These are phyloP conservation scores for Dryas integrifolia DNA, from an alignment of 331 rosid species.

Conservation along the genomic window DNA sequence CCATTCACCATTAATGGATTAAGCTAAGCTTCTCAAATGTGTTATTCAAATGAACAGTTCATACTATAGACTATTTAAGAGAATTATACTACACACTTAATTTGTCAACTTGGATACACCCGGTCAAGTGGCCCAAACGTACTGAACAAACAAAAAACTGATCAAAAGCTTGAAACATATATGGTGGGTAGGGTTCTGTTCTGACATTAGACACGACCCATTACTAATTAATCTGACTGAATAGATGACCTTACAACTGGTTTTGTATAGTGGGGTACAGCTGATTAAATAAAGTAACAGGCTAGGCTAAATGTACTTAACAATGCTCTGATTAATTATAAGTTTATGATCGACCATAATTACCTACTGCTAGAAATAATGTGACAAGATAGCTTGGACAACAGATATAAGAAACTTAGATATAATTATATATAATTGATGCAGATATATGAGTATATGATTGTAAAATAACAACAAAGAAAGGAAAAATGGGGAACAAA, in stretches of 20 bases:
- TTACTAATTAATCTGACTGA: slow-evolving; percentile 17
- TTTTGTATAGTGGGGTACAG: slow-evolving; percentile 6
- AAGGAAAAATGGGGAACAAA: too few relatives aligned
- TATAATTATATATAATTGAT: too few relatives aligned
- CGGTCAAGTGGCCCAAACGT: neutral
- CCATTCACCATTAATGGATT: too few relatives aligned
- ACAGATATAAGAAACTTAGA: too few relatives aligned
- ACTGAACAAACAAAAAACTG: neutral
- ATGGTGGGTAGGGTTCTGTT: slow-evolving; percentile 22
- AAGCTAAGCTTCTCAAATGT: neutral
- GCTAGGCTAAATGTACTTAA: neutral
- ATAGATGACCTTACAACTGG: slow-evolving; percentile 20
- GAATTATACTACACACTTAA: neutral
- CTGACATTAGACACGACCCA: slow-evolving; percentile 8
- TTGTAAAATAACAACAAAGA: too few relatives aligned
- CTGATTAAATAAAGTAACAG: neutral
- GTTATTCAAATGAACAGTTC: too few relatives aligned
- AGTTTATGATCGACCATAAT: too few relatives aligned
- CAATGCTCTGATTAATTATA: too few relatives aligned
- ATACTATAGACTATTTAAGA: too few relatives aligned
- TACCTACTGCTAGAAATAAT: too few relatives aligned
- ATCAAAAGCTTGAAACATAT: slow-evolving; percentile 7
- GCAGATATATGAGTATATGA: too few relatives aligned
- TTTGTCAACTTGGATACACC: neutral
- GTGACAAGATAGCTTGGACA: too few relatives aligned